Evolutionary conservation across 2,329 filamentous ascomycete genomes (phyloP).

Genomic region (Cadophora malorum): DNA sequence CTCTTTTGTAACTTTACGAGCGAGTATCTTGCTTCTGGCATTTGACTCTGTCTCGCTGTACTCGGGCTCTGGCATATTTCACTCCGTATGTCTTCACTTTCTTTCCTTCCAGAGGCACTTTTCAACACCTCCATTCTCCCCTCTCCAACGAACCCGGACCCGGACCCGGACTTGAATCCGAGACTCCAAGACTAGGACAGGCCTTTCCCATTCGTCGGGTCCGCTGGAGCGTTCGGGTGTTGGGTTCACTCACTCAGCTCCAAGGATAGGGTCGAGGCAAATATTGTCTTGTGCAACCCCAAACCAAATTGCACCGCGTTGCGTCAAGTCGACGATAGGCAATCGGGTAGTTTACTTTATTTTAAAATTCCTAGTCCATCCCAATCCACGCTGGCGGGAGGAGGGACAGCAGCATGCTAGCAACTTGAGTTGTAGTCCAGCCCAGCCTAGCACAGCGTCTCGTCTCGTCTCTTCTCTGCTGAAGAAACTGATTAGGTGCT

Average conservation of each 20-base stretch:
- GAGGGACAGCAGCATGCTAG: constrained; percentile 5
- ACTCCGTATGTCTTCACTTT: background rate
- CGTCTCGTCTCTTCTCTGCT: background rate
- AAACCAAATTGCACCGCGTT: constrained; percentile 12
- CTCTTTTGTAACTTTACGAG: no score
- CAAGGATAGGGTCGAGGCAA: background rate
- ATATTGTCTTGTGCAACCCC: constrained; percentile 21
- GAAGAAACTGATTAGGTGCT: background rate
- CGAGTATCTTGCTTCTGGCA: background rate
- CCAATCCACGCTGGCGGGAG: constrained; percentile 17
- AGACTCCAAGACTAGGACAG: background rate
- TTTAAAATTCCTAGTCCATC: constrained; percentile 15
- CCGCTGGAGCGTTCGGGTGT: constrained; percentile 12
- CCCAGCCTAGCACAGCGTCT: background rate
- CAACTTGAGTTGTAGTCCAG: background rate
- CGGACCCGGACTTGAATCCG: background rate
- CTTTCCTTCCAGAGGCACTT: background rate
- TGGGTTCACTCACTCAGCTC: background rate
- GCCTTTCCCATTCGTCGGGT: constrained; percentile 16
- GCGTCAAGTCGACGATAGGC: background rate
- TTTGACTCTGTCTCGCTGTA: background rate
- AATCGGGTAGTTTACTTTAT: constrained; percentile 16
- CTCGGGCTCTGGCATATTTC: background rate
- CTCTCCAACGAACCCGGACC: background rate
- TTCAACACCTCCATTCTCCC: background rate